phyloP scores from a whole-genome alignment of 176 grass and related monocot species.

The Triticum urartu region DNA sequence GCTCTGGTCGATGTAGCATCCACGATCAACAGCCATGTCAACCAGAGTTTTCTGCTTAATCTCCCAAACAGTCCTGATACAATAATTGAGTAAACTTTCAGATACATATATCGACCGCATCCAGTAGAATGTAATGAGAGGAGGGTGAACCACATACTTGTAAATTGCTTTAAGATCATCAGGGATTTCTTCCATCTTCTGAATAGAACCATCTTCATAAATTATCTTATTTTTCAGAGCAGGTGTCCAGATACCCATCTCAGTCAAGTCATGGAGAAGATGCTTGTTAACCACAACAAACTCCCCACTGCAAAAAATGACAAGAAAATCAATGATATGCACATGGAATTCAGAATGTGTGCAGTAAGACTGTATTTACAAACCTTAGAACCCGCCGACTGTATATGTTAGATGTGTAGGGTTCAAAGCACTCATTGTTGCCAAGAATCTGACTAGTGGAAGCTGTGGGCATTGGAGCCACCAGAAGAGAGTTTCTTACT shows the following conservation, averaged over 20 bases:
- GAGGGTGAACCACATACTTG: slow-evolving; percentile 52
- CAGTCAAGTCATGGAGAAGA: slow-evolving; percentile 94
- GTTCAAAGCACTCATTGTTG: slow-evolving; percentile 94
- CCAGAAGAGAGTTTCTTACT: slow-evolving; percentile 90
- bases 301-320: slow-evolving; percentile 64
- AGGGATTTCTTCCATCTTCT: slow-evolving; percentile 77
- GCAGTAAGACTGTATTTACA: slow-evolving; percentile 18
- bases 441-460: slow-evolving; percentile 99
- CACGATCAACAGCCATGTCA: slow-evolving; percentile 97
- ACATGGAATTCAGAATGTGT: not conserved
- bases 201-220: slow-evolving; percentile 89
- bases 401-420: slow-evolving; percentile 89
- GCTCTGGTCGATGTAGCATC: slow-evolving; percentile 97
- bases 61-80: slow-evolving; percentile 92
- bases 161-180: slow-evolving; percentile 93
- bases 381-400: slow-evolving; percentile 81
- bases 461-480: slow-evolving; percentile 99
- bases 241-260: slow-evolving; percentile 91
- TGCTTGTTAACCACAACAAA: slow-evolving; percentile 99
- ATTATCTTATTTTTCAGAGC: slow-evolving; percentile 92
- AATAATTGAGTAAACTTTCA: slow-evolving; percentile 21
- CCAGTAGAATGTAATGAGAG: not conserved
- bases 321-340: slow-evolving; percentile 23
- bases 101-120: not conserved
- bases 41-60: slow-evolving; percentile 99